Base-by-base conservation (phyloP, 495 filamentous ascomycete genomes). In the Xylaria palmicola region DNA sequence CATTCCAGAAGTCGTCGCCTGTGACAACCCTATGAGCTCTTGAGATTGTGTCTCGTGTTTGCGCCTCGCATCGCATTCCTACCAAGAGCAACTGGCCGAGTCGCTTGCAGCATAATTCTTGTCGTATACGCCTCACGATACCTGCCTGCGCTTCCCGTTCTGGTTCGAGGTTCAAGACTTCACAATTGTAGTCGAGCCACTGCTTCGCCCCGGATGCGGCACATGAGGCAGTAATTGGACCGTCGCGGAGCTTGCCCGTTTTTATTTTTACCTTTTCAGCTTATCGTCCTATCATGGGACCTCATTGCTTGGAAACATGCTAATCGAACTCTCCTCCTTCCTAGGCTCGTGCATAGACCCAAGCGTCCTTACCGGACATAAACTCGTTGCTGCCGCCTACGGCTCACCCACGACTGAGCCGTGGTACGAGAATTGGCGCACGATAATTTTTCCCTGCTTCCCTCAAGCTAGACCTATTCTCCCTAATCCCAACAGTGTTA, bases 401-500 rank as follows among this genome's bases (percentile, higher is more conserved):
- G 36, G 32, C 44, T 50, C 52, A 57, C 15, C 37, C 27, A 47
- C 34, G n/a, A 37, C 63, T 27, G 54, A 62, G 60, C 63, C 62
- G 57, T 68, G 70, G 63, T 52, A 67, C 44, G 60, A 60, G 55
- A 43, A 54, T 15, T 65, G 59, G 64, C 60, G 59, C 50, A 70
- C 62, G 51, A 64, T 37, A 54, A 56, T 67, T 64, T 72, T 68
- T 41, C 64, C 68, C 58, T 71, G 65, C 59, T 63, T 71, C 30
- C 56, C 65, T 62, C 66, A 50, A 59, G 45, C 60, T 29, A 59
- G 62, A 68, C 41, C 53, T 47, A 34, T 39, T 52, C n/a, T 43
- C 30, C 60, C 69, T 69, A 67, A 67, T 40, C 59, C 59, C 32
- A 63, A 62, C 37, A 65, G 63, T 41, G 41, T 47, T 52, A 47